phyloP scores from a whole-genome alignment of 176 grass and related monocot species.

The Phoenix roebelenii region DNA sequence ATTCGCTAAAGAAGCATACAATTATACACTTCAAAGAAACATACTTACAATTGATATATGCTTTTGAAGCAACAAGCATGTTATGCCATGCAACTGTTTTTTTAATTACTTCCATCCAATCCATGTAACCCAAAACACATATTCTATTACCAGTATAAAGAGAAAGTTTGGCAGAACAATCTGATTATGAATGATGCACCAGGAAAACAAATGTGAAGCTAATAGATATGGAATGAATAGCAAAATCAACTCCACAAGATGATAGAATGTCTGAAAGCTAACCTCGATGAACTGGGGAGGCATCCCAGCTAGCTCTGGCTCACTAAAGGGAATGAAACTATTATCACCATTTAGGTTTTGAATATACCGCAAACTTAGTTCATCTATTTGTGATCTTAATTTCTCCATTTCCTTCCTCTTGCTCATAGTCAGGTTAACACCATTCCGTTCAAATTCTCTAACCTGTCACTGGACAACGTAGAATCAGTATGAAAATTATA shows the following conservation, averaged over 20 bases:
- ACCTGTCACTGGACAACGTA: constrained; percentile 60
- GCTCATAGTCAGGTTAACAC: constrained; percentile 52
- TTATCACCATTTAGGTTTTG: constrained; percentile 56
- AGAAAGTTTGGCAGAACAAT: too few species aligned
- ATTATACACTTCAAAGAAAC: too few species aligned
- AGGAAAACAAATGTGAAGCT: too few species aligned
- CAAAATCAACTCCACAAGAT: background rate
- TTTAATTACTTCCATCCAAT: too few species aligned
- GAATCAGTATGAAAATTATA: constrained; percentile 23
- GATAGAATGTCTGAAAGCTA: constrained; percentile 9
- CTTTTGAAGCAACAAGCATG: too few species aligned
- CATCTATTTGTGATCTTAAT: constrained; percentile 58
- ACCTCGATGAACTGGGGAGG: constrained; percentile 83
- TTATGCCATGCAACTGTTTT: too few species aligned
- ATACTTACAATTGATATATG: too few species aligned
- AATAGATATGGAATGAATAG: background rate
- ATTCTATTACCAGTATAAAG: too few species aligned
- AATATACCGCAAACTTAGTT: constrained; percentile 69
- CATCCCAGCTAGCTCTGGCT: constrained; percentile 77
- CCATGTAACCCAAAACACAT: too few species aligned
- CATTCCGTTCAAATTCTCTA: constrained; percentile 82
- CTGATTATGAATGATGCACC: too few species aligned
- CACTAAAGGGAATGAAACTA: constrained; percentile 56
- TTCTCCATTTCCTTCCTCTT: constrained; percentile 83
- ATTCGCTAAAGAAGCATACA: too few species aligned